Conservation (phyloP, 164 flowering plant genomes). For the Amborella trichopoda region DNA sequence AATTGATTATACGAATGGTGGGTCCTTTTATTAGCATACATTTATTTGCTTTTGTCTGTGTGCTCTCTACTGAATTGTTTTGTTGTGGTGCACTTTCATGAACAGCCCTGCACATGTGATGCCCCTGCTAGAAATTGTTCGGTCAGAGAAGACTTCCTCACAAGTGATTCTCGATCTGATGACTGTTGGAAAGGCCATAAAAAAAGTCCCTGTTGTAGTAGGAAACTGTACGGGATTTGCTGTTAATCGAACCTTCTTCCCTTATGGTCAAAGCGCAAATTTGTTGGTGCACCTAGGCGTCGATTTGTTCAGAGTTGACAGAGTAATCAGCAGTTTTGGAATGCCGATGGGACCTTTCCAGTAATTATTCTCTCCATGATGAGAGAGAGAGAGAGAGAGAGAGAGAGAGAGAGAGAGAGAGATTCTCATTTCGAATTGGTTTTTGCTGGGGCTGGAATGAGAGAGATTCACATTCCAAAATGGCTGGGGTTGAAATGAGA, state of each 20-base stretch:
- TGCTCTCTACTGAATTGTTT: too few relatives aligned
- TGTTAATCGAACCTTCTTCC: slow-evolving; percentile 90
- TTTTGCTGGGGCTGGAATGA: too few relatives aligned
- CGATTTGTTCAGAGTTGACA: slow-evolving; percentile 82
- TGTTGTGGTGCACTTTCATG: too few relatives aligned
- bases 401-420: too few relatives aligned
- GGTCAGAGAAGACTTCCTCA: slow-evolving; percentile 77
- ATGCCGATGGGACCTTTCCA: slow-evolving; percentile 94
- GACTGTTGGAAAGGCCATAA: slow-evolving; percentile 76
- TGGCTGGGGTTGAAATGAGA: too few relatives aligned
- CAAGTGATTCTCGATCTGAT: slow-evolving; percentile 93
- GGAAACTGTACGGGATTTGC: slow-evolving; percentile 98
- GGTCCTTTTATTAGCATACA: too few relatives aligned
- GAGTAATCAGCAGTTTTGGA: slow-evolving; percentile 68
- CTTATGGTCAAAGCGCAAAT: slow-evolving; percentile 73
- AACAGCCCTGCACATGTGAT: slow-evolving; percentile 96
- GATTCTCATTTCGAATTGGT: too few relatives aligned
- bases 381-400: too few relatives aligned
- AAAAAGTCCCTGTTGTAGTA: slow-evolving; percentile 90
- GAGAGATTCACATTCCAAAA: too few relatives aligned
- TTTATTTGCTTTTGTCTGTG: too few relatives aligned
- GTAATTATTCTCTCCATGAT: slow-evolving; percentile 54
- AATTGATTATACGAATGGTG: too few relatives aligned
- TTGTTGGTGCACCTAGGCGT: slow-evolving; percentile 65
- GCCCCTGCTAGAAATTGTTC: slow-evolving; percentile 92